Evolutionary conservation across 805 yeast genomes (phyloP), one percentile per base, ranked within the genome.

Genomic region (Candida tammaniensis): DNA sequence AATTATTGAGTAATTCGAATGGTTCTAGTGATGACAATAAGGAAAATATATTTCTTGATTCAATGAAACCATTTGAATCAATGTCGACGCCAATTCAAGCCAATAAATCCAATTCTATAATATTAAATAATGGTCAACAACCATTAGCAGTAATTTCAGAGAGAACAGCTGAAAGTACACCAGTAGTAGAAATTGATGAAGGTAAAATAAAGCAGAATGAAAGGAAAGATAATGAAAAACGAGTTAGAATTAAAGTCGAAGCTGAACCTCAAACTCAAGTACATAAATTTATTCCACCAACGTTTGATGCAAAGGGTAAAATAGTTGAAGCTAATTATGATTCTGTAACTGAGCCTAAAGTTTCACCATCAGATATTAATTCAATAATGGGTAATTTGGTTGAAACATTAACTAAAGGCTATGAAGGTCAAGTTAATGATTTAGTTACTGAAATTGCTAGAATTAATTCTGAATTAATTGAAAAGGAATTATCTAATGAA

Each of bases 341-440:
- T 44, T 2, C 23, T 20, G 15, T 9, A 8, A 42, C 46, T 22
- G 40, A 65, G 26, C 60, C 58, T 13, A n/a, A n/a, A n/a, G n/a
- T n/a, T n/a, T n/a, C n/a, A n/a, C 48, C 56, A 47, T 35, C 43
- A 15, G 72, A 67, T 40, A 49, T 65, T 26, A 47, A 62, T 15
- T 39, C 55, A 1, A 65, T 67, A 64, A 40, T 66, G 13, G 42
- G 43, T 20, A 59, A 61, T 5, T 58, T 77, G 54, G 68, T 79
- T 1, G 61, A 64, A 34, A 70, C 76, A n/a, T 59, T 80, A 33
- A 43, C 72, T 15, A 73, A 68, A 13, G 62, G 72, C n/a, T 86
- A 80, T 51, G 80, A 77, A 31, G 54, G 63, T 13, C 59, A 75
- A 27, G 77, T 45, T 71, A 70, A 41, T 24, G 70, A 77, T 4